Evolutionary conservation across 2,329 filamentous ascomycete genomes (phyloP).

Genomic region (Sporothrix euskadiensis): DNA sequence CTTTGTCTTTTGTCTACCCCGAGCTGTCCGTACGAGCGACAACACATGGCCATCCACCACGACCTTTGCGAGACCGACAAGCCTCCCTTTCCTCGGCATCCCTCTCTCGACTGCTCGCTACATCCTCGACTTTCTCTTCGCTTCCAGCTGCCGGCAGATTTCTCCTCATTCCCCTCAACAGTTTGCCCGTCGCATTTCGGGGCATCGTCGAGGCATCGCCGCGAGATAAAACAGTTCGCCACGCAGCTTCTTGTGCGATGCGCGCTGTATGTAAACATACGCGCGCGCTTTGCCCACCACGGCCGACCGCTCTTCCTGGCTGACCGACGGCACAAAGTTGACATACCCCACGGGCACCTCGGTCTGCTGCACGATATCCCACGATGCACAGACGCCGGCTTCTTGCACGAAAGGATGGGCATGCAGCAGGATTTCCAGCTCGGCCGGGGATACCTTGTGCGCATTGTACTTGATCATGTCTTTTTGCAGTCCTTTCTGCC

Average conservation of each 20-base stretch:
- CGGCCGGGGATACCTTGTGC: constrained; percentile 22
- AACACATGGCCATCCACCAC: neutral
- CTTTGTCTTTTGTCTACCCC: neutral
- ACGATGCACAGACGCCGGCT: constrained; percentile 18
- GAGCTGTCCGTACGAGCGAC: neutral
- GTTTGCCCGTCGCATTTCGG: constrained; percentile 2
- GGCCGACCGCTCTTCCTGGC: neutral
- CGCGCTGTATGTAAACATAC: neutral
- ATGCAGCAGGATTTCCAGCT: constrained; percentile 21
- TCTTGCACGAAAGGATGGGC: constrained; percentile 14
- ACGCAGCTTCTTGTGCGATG: neutral
- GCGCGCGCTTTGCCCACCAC: neutral
- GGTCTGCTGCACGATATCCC: constrained; percentile 17
- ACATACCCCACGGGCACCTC: constrained; percentile 21
- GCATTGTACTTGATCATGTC: constrained; percentile 22
- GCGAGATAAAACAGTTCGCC: neutral
- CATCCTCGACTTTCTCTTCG: neutral
- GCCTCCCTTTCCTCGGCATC: neutral
- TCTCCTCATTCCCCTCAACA: constrained; percentile 12
- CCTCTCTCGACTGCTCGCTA: neutral
- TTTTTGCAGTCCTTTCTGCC: constrained; percentile 14
- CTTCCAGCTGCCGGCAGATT: constrained; percentile 10
- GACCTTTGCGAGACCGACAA: neutral
- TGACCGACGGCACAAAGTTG: neutral
- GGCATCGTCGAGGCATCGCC: neutral